Percentiles rank a stretch among this genome's conserved stretches.
phyloP scores from a whole-genome alignment of 345 rosid species.

The Hypericum androsaemum region DNA sequence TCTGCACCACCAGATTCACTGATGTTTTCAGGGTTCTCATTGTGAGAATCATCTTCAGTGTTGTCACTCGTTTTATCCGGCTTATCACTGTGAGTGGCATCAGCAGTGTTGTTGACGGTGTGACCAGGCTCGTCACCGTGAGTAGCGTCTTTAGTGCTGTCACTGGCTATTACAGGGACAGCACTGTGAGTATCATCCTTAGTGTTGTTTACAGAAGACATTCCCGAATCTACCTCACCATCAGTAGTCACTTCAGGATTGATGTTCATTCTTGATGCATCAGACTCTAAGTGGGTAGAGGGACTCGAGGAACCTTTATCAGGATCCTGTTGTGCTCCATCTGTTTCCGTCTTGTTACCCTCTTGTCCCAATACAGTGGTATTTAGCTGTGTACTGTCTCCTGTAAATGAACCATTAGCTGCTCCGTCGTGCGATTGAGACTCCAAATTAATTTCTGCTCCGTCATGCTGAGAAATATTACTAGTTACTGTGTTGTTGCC shows the following conservation, averaged over 20 bases:
- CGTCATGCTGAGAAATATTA: constrained; percentile 26
- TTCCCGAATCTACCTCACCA: constrained; percentile 24
- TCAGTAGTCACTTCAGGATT: constrained; percentile 28
- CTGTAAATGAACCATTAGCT: constrained; percentile 17
- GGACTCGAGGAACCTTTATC: constrained; percentile 24
- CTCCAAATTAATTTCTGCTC: constrained; percentile 14
- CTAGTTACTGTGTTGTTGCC: constrained; percentile 18
- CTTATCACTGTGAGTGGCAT: constrained; percentile 19
- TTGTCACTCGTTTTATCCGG: constrained; percentile 11
- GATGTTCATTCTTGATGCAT: constrained; percentile 13
- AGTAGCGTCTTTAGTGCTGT: constrained; percentile 16
- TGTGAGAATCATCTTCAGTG: neutral
- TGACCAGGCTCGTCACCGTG: constrained; percentile 9
- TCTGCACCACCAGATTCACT: neutral
- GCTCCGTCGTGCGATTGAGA: constrained; percentile 23
- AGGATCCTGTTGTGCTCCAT: constrained; percentile 16
- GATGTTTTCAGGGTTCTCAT: neutral
- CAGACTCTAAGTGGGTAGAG: constrained; percentile 18
- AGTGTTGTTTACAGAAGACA: constrained; percentile 17
- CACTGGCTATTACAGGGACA: constrained; percentile 7
- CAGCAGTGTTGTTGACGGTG: constrained; percentile 8
- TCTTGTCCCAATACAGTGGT: constrained; percentile 17
- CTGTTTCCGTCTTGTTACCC: constrained; percentile 11
- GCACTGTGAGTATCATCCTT: constrained; percentile 11
- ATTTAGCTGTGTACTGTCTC: constrained; percentile 19